Evolutionary conservation across 345 rosid species (phyloP), one percentile per base, ranked within the genome.

Genomic region (Dovyalis caffra): DNA sequence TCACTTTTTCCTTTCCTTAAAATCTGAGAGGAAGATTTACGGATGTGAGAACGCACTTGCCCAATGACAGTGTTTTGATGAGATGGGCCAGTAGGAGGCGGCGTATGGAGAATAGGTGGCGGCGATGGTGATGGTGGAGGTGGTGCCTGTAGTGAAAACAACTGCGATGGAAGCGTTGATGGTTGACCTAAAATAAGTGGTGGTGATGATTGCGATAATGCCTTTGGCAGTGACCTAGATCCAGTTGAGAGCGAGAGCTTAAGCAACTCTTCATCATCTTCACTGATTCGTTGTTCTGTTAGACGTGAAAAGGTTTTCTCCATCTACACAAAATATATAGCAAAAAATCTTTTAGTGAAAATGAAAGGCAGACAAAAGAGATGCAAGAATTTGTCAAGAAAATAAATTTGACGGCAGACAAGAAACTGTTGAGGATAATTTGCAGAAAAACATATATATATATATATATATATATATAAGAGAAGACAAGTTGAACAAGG

Each of bases 1-100:
- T 79, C 83, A 4, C 70, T 45, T 53, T 77, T 75, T 1, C 78
- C 83, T 4, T 74, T 68, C 9, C 43, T 67, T 0, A 77, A 65
- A 14, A 57, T 61, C 23, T 69, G 84, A 31, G 53, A 32, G 4
- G 78, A 72, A 10, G 64, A 53, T 29, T 64, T 66, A 15, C 78
- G 80, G 7, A 68, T 14, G 8, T 80, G 77, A 1, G 76, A 21
- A 5, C 20, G 0, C 45, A 14, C 5, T 3, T 43, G 49, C 51
- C 26, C 47, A n/a, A 20, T 49, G 20, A 26, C 78, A 78, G 32
- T 75, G 10, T n/a, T 68, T 61, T 3, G 15, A 64, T 57, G 65
- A 63, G 70, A 33, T 37, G 26, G 58, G 25, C 40, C 31, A 20
- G 61, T 35, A 6, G 45, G 53, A 4, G 75, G 43, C 0, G 62